Evolutionary conservation across 176 grass and related monocot genomes (phyloP), one percentile per base, ranked within the genome.

Genomic region (Carex scoparia): DNA sequence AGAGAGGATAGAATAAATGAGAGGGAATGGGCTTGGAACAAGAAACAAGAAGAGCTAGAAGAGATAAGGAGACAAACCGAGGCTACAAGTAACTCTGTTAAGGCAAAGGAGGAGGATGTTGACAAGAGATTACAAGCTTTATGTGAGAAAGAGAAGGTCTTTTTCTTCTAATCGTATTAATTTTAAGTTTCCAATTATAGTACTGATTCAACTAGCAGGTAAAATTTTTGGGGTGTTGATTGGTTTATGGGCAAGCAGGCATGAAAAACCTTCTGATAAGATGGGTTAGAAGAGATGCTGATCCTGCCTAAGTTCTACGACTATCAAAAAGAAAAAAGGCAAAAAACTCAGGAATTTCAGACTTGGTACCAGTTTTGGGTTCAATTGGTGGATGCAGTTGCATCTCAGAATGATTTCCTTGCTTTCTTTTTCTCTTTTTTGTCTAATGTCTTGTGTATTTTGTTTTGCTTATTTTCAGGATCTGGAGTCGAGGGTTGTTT

Each of bases 1-100:
- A 86, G 90, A 86, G 96, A 95, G 85, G 91, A 98, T 82, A 93
- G 90, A 57, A 92, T 94, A 81, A 98, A 98, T 10, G 73, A 87
- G 48, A 90, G 76, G 18, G 90, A 95, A 59, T 67, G 83, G 54
- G 63, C 89, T 85, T 89, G 89, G 46, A 95, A 88, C 82, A 86
- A 80, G 61, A 98, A 98, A 56, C 86, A 90, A 48, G 81, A 87
- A 53, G 93, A 98, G 53, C 37, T 98, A 81, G 93, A 98, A 63
- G 90, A 95, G 61, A 57, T 89, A 46, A 88, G 72, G 85, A 95
- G 91, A 81, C 38, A 30, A 38, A 37, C 81, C 23, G 93, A 90
- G 35, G 60, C 49, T 3, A 81, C 40, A 7, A 98, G 89, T 86
- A 80, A 81, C 31, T 87, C 84, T 65, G 18, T 94, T 77, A 95